A percentile compares a stretch with the other conserved stretches of the same genome.
Evolutionary conservation across 2,329 filamentous ascomycete species (phyloP).

Genomic region (Alternaria conjuncta): DNA sequence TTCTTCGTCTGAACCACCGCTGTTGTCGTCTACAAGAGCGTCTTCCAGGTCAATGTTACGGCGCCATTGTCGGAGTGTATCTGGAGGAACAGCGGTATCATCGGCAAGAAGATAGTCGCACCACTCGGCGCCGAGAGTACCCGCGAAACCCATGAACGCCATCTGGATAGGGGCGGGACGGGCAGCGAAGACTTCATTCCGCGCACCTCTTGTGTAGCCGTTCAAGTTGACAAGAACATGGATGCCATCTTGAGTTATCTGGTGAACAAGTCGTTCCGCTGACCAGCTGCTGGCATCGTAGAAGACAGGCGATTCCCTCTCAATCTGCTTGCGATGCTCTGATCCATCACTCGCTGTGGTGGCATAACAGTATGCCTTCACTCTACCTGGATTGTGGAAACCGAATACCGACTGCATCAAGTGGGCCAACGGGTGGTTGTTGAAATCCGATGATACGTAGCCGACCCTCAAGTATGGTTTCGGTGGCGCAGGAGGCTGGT

Average conservation of each 20-base stretch:
- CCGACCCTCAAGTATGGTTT: conserved; percentile 85
- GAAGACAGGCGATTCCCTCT: conserved; percentile 89
- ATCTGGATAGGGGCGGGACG: conserved; percentile 95
- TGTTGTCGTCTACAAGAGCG: conserved; percentile 66
- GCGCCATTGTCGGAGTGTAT: conserved; percentile 80
- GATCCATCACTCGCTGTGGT: conserved; percentile 92
- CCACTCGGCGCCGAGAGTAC: conserved; percentile 95
- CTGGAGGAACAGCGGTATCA: conserved; percentile 79
- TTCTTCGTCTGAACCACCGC: conserved; percentile 71
- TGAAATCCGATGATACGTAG: conserved; percentile 98
- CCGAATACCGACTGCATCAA: conserved; percentile 99
- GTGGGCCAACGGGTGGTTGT: conserved; percentile 95
- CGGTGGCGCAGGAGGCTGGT: conserved; percentile 83
- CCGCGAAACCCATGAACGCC: conserved; percentile 99
- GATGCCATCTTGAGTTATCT: conserved; percentile 86
- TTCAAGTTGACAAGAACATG: conserved; percentile 98
- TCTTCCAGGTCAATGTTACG: conserved; percentile 78
- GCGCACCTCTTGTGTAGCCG: conserved; percentile 93
- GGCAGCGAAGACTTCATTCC: conserved; percentile 96
- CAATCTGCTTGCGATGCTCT: conserved; percentile 87
- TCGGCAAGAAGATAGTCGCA: conserved; percentile 97
- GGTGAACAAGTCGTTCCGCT: conserved; percentile 80
- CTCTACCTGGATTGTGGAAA: conserved; percentile 74
- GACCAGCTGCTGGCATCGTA: conserved; percentile 87
- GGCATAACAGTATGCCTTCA: conserved; percentile 92